phyloP scores from a whole-genome alignment of 1,284 basidiomycete genomes.

The Malassezia sympodialis region DNA sequence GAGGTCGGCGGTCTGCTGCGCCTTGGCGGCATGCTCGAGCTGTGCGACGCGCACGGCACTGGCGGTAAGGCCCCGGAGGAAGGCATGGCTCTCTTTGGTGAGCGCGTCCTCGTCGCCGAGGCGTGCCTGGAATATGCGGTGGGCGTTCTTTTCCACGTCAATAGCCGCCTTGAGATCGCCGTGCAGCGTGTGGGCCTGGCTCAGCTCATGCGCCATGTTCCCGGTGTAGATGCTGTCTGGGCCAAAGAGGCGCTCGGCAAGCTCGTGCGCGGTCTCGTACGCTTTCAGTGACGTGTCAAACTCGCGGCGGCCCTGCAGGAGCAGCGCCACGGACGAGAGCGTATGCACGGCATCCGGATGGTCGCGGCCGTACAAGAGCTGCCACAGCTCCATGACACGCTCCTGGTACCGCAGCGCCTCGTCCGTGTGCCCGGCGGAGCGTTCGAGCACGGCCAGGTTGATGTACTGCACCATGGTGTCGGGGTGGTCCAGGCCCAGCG shows the following conservation, averaged over 20 bases:
- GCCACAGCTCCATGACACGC: conserved; percentile 53
- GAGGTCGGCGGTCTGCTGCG: conserved; percentile 10
- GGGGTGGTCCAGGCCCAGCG: conserved; percentile 53
- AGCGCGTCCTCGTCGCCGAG: conserved; percentile 44
- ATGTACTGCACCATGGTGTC: conserved; percentile 55
- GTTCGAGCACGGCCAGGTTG: conserved; percentile 55
- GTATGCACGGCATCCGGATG: conserved; percentile 53
- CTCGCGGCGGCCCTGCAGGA: conserved; percentile 33
- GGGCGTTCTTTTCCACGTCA: conserved; percentile 38
- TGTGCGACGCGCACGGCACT: conserved; percentile 41
- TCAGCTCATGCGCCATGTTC: conserved; percentile 43
- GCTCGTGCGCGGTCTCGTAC: conserved; percentile 34
- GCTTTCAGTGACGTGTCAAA: conserved; percentile 33
- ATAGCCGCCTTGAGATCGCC: conserved; percentile 44
- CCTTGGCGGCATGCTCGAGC: conserved; percentile 30
- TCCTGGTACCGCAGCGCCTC: conserved; percentile 52
- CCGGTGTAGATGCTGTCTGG: conserved; percentile 42
- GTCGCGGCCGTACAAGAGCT: conserved; percentile 52
- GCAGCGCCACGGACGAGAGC: conserved; percentile 48
- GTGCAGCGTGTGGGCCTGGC: conserved; percentile 38
- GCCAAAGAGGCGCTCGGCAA: conserved; percentile 34
- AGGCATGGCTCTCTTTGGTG: conserved; percentile 41
- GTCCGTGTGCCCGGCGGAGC: conserved; percentile 49
- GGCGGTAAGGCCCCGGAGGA: conserved; percentile 37
- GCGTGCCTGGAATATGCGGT: conserved; percentile 37